Percentiles rank a stretch among this genome's conserved stretches.
Conservation (phyloP, 2,329 filamentous ascomycete species). For the Aspergillus texensis region DNA sequence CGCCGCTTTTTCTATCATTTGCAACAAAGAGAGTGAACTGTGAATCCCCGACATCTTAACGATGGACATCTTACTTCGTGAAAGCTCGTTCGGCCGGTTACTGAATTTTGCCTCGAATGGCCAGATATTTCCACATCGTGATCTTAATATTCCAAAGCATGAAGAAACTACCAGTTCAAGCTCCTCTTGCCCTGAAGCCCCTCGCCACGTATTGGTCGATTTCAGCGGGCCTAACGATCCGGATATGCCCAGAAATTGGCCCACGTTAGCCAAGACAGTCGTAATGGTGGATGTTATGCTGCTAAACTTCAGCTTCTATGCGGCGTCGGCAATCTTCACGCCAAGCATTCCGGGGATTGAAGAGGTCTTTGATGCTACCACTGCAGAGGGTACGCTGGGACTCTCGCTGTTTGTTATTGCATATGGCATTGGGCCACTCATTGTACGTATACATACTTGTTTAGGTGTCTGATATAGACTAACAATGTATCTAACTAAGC, state of each 20-base stretch:
- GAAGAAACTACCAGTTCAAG: not conserved
- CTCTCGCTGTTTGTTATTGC: slow-evolving; percentile 66
- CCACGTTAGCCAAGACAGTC: not conserved
- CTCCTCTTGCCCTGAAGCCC: not conserved
- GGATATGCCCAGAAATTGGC: slow-evolving; percentile 5
- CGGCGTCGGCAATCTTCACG: slow-evolving; percentile 48
- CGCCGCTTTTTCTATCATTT: not conserved
- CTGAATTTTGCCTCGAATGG: not conserved
- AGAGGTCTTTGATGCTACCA: slow-evolving; percentile 55
- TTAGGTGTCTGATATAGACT: not conserved
- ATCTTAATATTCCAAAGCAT: not conserved
- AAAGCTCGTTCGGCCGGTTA: not conserved
- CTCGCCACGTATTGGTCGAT: not conserved
- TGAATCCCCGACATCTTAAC: not conserved
- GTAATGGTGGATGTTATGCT: slow-evolving; percentile 6
- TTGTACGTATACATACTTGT: slow-evolving; percentile 2
- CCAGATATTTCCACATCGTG: not conserved
- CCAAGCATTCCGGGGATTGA: slow-evolving; percentile 53
- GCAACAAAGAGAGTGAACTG: not conserved
- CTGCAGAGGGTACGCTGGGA: slow-evolving; percentile 58
- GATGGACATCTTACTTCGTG: slow-evolving; percentile 1
- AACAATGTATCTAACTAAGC: not conserved
- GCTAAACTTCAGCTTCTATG: slow-evolving; percentile 19
- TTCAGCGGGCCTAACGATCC: not conserved
- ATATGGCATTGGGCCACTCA: slow-evolving; percentile 32